Evolutionary conservation across 2,329 filamentous ascomycete species (phyloP), one percentile per base, ranked within the genome.

Genomic region (Talaromyces sp.): DNA sequence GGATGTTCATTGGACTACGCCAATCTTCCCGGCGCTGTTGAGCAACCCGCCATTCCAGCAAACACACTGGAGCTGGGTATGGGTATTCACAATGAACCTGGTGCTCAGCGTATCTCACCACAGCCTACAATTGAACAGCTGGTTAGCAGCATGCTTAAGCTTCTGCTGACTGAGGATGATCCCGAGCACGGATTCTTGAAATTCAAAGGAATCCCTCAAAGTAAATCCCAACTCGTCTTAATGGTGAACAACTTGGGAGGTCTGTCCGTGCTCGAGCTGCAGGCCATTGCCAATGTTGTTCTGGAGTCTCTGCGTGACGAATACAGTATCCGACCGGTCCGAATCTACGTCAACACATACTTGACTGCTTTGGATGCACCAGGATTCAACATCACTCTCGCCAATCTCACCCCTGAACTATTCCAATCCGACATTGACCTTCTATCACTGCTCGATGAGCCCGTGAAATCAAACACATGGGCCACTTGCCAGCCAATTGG

Each of bases 61-160:
- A 32, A 51, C 29, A 45, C 45, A 10, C 49, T 57, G 30, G 54
- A 54, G 3, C 16, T 57, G 5, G 54, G 54, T n/a, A 54, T 52
- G 39, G 54, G 54, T 33, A 57, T 57, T 32, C 54, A 57, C 44
- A 57, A 57, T 40, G 54, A 57, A 19, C 54, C 54, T 8, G 54
- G 44, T 7, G 48, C 49, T 30, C 43, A 51, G 32, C 51, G 49
- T 2, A 48, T 57, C 39, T 51, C 54, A 4, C 51, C 51, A 17
- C 47, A 51, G 22, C 51, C 54, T 2, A 46, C 47, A 2, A 51
- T 54, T 32, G 54, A 57, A n/a, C 39, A 57, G 24, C 35, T 57
- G 1, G 49, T 57, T 2, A 44, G 32, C 40, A 39, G 44, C 5
- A 52, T 52, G 51, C 5, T 44, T n/a, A 49, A 49, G 24, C 44